Conservation (phyloP, 2,329 filamentous ascomycete genomes). For the Monosporascus sp. region DNA sequence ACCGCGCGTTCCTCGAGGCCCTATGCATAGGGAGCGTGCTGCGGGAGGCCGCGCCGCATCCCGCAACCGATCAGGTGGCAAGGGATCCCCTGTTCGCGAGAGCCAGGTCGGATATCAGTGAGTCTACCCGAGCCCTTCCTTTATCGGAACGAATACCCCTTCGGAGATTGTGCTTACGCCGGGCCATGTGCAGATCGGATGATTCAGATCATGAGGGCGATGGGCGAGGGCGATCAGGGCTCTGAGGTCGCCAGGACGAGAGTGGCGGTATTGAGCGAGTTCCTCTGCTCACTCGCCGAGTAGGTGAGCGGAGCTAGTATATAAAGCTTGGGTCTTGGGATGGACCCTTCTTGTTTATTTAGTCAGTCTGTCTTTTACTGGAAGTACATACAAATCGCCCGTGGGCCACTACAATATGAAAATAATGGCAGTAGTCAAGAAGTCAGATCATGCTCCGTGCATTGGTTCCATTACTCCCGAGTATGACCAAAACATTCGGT, state of each 20-base stretch:
- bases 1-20: conserved; percentile 73
- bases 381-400: too few species aligned
- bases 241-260: conserved; percentile 56
- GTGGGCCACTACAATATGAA: too few species aligned
- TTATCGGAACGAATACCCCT: neutral
- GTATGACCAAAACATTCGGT: too few species aligned
- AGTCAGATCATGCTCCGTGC: too few species aligned
- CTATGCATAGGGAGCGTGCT: conserved; percentile 61
- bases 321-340: too few species aligned
- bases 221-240: conserved; percentile 50
- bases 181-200: conserved; percentile 43
- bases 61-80: conserved; percentile 38
- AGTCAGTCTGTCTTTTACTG: too few species aligned
- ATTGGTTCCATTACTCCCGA: too few species aligned
- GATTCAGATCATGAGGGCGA: conserved; percentile 58
- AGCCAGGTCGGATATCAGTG: conserved; percentile 56
- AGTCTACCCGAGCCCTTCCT: conserved; percentile 24
- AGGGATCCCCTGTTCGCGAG: conserved; percentile 56
- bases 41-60: conserved; percentile 43
- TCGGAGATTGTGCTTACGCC: conserved; percentile 4
- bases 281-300: conserved; percentile 27
- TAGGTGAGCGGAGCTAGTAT: neutral
- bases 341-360: too few species aligned
- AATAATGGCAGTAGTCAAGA: too few species aligned
- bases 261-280: conserved; percentile 53